A percentile compares a stretch with the other conserved stretches of the same genome.
phyloP scores from a whole-genome alignment of 139 green algal species.

The Tetradesmus obliquus region DNA sequence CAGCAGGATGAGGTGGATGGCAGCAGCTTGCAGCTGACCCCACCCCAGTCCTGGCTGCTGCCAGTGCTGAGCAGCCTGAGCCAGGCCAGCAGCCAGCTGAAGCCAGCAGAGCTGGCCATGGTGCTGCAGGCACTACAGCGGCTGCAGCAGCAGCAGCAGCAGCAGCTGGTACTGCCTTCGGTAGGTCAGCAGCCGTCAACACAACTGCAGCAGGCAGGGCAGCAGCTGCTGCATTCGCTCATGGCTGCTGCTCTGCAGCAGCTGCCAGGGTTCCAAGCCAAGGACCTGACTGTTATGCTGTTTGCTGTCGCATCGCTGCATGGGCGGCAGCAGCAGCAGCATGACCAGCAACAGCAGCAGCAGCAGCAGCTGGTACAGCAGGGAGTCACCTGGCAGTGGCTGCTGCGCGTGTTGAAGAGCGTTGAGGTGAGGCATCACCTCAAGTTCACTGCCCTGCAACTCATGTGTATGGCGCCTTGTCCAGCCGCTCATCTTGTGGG shows the following conservation, averaged over 20 bases:
- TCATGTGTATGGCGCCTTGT: too few relatives aligned
- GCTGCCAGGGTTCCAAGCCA: neutral
- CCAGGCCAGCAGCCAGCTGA: slow-evolving; percentile 14
- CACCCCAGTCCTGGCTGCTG: slow-evolving; percentile 17
- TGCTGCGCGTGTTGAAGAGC: slow-evolving; percentile 10
- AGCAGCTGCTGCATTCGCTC: slow-evolving; percentile 31
- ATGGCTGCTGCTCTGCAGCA: slow-evolving; percentile 12
- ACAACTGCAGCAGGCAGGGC: slow-evolving; percentile 9
- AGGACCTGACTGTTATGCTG: slow-evolving; percentile 26
- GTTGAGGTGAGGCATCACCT: slow-evolving; percentile 9
- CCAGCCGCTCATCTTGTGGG: too few relatives aligned
- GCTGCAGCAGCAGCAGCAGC: slow-evolving; percentile 39
- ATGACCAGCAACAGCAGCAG: neutral
- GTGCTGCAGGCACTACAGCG: slow-evolving; percentile 35
- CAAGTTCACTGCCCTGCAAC: too few relatives aligned
- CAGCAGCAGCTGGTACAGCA: neutral
- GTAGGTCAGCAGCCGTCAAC: slow-evolving; percentile 21
- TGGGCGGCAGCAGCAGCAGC: neutral
- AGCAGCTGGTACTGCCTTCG: slow-evolving; percentile 6
- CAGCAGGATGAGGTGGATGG: neutral
- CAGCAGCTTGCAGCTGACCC: neutral
- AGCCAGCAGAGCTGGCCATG: slow-evolving; percentile 39
- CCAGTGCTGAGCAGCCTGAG: neutral
- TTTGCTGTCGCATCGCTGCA: slow-evolving; percentile 13
- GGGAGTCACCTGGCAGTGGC: slow-evolving; percentile 2